Evolutionary conservation across 306 rosid genomes (phyloP).

Genomic region (Glycine tomentella): DNA sequence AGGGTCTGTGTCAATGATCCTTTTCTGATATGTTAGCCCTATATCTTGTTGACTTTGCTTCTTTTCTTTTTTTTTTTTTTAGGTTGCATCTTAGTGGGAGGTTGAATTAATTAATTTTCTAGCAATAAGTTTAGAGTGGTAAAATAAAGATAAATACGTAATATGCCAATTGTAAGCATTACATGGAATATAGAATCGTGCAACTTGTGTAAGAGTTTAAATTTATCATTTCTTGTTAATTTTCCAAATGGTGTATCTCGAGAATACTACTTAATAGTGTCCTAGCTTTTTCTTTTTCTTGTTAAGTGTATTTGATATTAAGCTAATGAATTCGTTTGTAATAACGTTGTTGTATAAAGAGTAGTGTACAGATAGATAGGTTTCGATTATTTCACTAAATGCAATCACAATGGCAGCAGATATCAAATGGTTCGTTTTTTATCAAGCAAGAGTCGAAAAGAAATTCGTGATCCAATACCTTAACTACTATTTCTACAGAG

Average conservation of each 20-base stretch:
- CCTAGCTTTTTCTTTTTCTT: neutral
- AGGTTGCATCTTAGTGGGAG: slow-evolving; percentile 30
- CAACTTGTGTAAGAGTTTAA: slow-evolving; percentile 11
- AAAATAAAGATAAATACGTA: slow-evolving; percentile 42
- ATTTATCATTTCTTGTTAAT: slow-evolving; percentile 24
- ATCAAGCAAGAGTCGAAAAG: no score
- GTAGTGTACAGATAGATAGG: neutral
- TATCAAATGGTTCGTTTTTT: neutral
- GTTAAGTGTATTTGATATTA: neutral
- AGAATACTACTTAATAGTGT: slow-evolving; percentile 14
- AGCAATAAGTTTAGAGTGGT: slow-evolving; percentile 45
- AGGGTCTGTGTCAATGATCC: slow-evolving; percentile 40
- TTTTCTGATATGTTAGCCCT: slow-evolving; percentile 42
- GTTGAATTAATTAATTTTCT: slow-evolving; percentile 47
- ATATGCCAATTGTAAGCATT: slow-evolving; percentile 50
- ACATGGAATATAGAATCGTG: slow-evolving; percentile 41
- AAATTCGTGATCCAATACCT: neutral
- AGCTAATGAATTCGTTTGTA: slow-evolving; percentile 15
- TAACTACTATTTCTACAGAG: neutral
- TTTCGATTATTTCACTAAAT: neutral
- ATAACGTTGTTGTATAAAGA: neutral
- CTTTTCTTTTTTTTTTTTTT: neutral
- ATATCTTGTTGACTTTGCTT: slow-evolving; percentile 28
- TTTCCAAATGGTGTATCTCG: slow-evolving; percentile 8
- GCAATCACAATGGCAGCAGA: slow-evolving; percentile 16